Base-by-base conservation (phyloP, 2,329 filamentous ascomycete species). In the Colletotrichum filicis region DNA sequence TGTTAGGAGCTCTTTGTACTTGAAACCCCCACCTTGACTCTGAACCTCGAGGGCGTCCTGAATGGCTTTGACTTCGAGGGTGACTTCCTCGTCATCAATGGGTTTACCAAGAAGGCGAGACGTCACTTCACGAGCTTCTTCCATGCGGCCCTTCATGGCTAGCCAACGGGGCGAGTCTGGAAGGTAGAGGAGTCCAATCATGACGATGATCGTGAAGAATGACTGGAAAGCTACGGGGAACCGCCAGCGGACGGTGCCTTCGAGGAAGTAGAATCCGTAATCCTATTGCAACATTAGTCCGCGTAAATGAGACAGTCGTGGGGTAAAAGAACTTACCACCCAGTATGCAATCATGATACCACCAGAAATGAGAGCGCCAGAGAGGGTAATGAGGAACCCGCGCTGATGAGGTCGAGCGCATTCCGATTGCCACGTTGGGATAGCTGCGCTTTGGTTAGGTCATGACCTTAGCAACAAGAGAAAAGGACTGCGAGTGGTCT, bases 1-100 rank as follows among this genome's bases (percentile, higher is more conserved):
- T 1, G 89, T 91, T 77, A 92, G 55, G 12, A 75, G 71, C 26
- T 71, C 74, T 37, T 49, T 65, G 61, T 22, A 79, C 46, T 63
- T 76, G 35, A 73, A 73, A 19, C 71, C 61, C 73, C 74, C 79
- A 66, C 78, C 62, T 42, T 76, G 69, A 60, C 77, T 64, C 66
- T 76, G 71, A 69, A 78, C 77, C 26, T 79, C 77, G 1, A 80
- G 77, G 1, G 77, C 78, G 4, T 79, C 78, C 7, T 75, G 70
- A n/a, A 75, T 75, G 2, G 73, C 72, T 28, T 71, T 68, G 68
- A 75, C 65, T 55, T 70, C 77, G 11, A 74, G 75, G 1, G n/a
- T 70, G 1, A 80, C 76, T 3, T 79, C 76, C 1, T 75, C 67
- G n/a, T 80, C 74, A 8, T 80, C 78, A 5, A 76, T 49, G 1